phyloP scores from a whole-genome alignment of 768 basidiomycete species.

The Gelatoporia subvermispora region DNA sequence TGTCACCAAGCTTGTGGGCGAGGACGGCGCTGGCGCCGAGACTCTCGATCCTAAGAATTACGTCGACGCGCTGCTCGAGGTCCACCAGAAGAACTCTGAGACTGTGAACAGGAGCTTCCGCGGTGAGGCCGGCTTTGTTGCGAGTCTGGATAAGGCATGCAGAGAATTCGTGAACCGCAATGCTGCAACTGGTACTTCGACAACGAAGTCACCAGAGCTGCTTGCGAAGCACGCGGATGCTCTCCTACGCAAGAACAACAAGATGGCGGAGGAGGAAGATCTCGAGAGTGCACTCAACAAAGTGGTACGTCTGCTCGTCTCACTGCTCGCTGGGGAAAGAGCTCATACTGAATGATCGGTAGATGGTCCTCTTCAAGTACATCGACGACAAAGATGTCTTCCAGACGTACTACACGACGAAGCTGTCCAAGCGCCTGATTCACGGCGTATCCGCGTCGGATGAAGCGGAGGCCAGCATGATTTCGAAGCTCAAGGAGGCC shows the following conservation, averaged over 20 bases:
- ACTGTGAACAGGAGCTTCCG: slow-evolving; percentile 86
- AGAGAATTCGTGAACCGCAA: slow-evolving; percentile 94
- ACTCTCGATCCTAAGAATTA: slow-evolving; percentile 89
- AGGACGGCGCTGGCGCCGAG: slow-evolving; percentile 50
- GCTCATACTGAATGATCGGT: slow-evolving; percentile 1
- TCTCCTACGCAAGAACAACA: slow-evolving; percentile 90
- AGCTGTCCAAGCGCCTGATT: slow-evolving; percentile 89
- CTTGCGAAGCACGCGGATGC: slow-evolving; percentile 90
- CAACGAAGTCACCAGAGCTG: slow-evolving; percentile 85
- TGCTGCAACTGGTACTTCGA: slow-evolving; percentile 78
- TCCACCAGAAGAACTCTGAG: slow-evolving; percentile 88
- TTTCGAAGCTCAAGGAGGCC: slow-evolving; percentile 92
- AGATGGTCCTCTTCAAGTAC: slow-evolving; percentile 99
- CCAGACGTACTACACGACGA: slow-evolving; percentile 96
- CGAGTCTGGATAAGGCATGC: slow-evolving; percentile 91
- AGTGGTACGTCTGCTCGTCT: slow-evolving; percentile 52
- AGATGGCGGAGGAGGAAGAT: slow-evolving; percentile 88
- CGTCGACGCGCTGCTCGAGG: slow-evolving; percentile 86
- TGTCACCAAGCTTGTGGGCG: slow-evolving; percentile 63
- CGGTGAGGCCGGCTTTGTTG: slow-evolving; percentile 91
- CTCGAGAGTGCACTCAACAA: slow-evolving; percentile 87
- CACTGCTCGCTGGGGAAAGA: not conserved
- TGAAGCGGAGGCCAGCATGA: slow-evolving; percentile 97
- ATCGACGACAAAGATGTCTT: slow-evolving; percentile 99
- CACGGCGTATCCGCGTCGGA: slow-evolving; percentile 89